Percentiles rank a stretch among this genome's conserved stretches.
These are phyloP conservation scores for Globisporangium middletonii DNA, from an alignment of 352 stramenopile species.

Conservation along the genomic window DNA sequence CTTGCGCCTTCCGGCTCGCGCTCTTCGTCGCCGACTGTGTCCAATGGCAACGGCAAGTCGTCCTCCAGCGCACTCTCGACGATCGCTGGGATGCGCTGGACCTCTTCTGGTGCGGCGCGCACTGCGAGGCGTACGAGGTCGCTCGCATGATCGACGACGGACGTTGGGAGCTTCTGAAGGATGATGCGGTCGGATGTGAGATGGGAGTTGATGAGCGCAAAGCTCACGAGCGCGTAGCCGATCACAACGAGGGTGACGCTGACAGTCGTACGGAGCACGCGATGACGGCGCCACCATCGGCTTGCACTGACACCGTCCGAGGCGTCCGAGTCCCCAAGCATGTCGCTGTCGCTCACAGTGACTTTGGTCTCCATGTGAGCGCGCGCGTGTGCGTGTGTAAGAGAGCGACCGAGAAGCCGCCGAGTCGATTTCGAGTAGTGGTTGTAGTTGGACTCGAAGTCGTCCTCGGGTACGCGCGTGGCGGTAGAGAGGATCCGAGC, in stretches of 20 bases:
- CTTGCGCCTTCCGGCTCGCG: background rate
- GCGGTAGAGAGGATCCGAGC: too few species aligned
- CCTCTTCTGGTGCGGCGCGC: conserved; percentile 4
- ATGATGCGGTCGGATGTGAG: conserved; percentile 3
- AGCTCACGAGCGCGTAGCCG: conserved; percentile 12
- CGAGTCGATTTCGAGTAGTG: background rate
- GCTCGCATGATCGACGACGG: conserved; percentile 6
- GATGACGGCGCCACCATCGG: conserved; percentile 5
- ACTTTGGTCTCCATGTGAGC: conserved; percentile 4
- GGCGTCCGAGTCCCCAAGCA: background rate
- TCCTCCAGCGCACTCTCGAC: background rate
- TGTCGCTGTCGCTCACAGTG: background rate
- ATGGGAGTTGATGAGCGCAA: conserved; percentile 8
- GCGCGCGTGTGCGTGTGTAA: background rate
- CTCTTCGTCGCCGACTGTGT: background rate
- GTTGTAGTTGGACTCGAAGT: too few species aligned
- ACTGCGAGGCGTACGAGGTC: conserved; percentile 8
- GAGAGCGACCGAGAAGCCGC: background rate
- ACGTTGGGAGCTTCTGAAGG: background rate
- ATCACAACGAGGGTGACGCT: conserved; percentile 8
- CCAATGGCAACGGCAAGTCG: background rate
- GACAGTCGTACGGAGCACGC: conserved; percentile 7
- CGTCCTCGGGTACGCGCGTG: too few species aligned
- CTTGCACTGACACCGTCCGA: background rate
- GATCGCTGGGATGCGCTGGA: background rate